Evolutionary conservation across 2,329 filamentous ascomycete species (phyloP).

Genomic region (Apiospora pterosperma): DNA sequence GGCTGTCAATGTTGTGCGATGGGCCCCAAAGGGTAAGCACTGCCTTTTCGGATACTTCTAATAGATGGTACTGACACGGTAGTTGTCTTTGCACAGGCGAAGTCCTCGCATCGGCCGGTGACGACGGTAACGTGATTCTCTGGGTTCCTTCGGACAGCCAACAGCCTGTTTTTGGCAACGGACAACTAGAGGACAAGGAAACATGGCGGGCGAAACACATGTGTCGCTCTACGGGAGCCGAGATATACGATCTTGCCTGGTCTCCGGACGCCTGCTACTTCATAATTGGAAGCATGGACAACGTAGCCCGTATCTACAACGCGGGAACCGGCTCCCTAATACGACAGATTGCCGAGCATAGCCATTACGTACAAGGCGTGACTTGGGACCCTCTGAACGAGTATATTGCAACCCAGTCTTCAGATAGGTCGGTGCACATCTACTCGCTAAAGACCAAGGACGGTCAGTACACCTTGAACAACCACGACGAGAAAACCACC

Average conservation of each 20-base stretch:
- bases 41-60: conserved; percentile 2
- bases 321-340: conserved; percentile 76
- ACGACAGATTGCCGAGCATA: conserved; percentile 94
- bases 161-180: conserved; percentile 71
- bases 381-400: conserved; percentile 98
- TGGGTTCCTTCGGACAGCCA: conserved; percentile 87
- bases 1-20: conserved; percentile 96
- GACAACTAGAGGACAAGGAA: conserved; percentile 88
- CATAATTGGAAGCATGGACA: conserved; percentile 99
- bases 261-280: conserved; percentile 96
- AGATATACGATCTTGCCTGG: conserved; percentile 98
- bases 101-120: conserved; percentile 88
- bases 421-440: conserved; percentile 95
- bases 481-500: conserved; percentile 62
- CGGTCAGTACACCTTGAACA: conserved; percentile 78
- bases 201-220: conserved; percentile 97
- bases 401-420: conserved; percentile 96
- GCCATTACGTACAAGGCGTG: conserved; percentile 97
- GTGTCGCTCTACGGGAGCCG: conserved; percentile 90
- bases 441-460: conserved; percentile 96
- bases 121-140: conserved; percentile 94
- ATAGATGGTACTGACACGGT: conserved; percentile 1
- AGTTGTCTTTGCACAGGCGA: conserved; percentile 59
- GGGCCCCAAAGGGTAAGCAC: conserved; percentile 79
- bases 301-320: conserved; percentile 95